A percentile compares a stretch with the other conserved stretches of the same genome.
phyloP scores from a whole-genome alignment of 2,329 filamentous ascomycete genomes.

The Aspergillus pseudotamarii region DNA sequence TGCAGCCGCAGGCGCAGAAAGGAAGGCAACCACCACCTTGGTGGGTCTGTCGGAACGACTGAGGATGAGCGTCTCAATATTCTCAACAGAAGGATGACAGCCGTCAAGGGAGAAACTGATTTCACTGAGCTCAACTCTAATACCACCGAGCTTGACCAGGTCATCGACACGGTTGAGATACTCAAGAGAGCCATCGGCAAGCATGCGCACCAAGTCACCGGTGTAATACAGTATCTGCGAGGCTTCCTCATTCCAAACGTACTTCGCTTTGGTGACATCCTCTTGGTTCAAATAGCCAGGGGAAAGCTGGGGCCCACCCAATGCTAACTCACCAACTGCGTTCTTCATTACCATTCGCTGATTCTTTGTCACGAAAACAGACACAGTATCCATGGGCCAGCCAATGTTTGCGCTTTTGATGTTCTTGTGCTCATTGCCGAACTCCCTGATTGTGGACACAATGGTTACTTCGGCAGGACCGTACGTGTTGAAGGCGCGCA shows the following conservation, averaged over 20 bases:
- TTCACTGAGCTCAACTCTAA: slow-evolving; percentile 33
- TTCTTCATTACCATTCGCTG: slow-evolving; percentile 28
- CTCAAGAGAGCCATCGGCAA: slow-evolving; percentile 27
- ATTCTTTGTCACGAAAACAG: slow-evolving; percentile 32
- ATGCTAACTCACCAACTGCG: slow-evolving; percentile 32
- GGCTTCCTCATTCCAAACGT: slow-evolving; percentile 33
- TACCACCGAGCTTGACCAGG: slow-evolving; percentile 31
- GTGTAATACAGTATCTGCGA: slow-evolving; percentile 35
- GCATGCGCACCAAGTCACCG: slow-evolving; percentile 35
- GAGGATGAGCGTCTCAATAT: slow-evolving; percentile 36
- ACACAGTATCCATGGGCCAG: slow-evolving; percentile 34
- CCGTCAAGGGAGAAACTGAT: slow-evolving; percentile 37
- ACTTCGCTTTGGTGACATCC: slow-evolving; percentile 32
- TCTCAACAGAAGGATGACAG: slow-evolving; percentile 34
- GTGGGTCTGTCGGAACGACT: slow-evolving; percentile 34
- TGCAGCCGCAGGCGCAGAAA: slow-evolving; percentile 28
- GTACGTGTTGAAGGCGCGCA: slow-evolving; percentile 43
- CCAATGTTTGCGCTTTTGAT: slow-evolving; percentile 36
- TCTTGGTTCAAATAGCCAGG: slow-evolving; percentile 34
- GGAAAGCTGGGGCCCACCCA: slow-evolving; percentile 35
- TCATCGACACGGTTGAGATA: slow-evolving; percentile 32
- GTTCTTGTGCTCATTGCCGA: slow-evolving; percentile 27
- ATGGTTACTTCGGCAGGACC: slow-evolving; percentile 44
- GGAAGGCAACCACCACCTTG: slow-evolving; percentile 39
- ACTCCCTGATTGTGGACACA: slow-evolving; percentile 34